These are phyloP conservation scores for Salix dunnii DNA, from an alignment of 345 rosid species.

Conservation along the genomic window DNA sequence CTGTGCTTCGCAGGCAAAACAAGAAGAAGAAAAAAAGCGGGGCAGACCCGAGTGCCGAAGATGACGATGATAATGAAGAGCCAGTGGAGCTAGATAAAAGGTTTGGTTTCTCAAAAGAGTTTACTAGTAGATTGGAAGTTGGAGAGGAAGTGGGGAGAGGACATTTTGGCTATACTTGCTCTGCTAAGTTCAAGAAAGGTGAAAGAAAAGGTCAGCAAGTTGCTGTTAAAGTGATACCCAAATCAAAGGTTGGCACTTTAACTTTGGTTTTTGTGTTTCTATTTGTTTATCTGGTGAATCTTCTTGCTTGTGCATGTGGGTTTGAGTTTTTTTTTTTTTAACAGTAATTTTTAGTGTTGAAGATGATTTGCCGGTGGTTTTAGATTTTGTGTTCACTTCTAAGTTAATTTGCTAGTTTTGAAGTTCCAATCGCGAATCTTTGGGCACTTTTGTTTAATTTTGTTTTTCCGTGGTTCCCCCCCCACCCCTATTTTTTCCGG, in stretches of 20 bases:
- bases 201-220: conserved; percentile 77
- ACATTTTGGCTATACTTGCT: conserved; percentile 95
- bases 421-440: background rate
- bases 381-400: background rate
- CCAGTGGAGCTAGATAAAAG: conserved; percentile 70
- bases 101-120: conserved; percentile 82
- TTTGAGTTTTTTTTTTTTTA: too few species aligned
- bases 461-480: background rate
- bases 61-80: conserved; percentile 24
- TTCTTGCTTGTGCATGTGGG: background rate
- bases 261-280: background rate
- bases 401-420: background rate
- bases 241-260: conserved; percentile 57
- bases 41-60: conserved; percentile 35
- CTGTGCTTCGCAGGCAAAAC: conserved; percentile 59
- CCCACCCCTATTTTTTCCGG: background rate
- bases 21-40: conserved; percentile 47
- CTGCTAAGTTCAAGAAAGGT: conserved; percentile 89
- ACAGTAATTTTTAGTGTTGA: background rate
- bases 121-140: conserved; percentile 56
- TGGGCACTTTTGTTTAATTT: background rate
- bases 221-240: conserved; percentile 93
- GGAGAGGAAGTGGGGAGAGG: conserved; percentile 96
- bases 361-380: background rate
- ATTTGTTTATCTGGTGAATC: background rate